Percentiles rank a stretch among this genome's conserved stretches.
phyloP scores from a whole-genome alignment of 306 rosid species.

The Acacia acuminata region DNA sequence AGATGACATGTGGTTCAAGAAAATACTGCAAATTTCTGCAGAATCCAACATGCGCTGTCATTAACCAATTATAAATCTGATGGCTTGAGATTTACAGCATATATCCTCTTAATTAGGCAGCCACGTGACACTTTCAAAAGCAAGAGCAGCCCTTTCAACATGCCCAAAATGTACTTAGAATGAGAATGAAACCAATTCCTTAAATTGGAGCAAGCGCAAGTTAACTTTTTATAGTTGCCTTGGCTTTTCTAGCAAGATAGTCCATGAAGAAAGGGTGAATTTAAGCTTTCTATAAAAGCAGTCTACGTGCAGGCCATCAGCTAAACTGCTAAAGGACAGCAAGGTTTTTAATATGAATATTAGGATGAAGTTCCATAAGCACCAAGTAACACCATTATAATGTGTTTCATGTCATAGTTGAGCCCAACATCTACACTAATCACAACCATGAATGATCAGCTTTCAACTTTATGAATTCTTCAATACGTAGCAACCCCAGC shows the following conservation, averaged over 20 bases:
- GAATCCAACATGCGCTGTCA: slow-evolving; percentile 8
- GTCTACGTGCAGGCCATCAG: background rate
- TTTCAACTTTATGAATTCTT: background rate
- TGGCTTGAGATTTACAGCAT: background rate
- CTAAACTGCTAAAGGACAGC: background rate
- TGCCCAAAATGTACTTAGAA: background rate
- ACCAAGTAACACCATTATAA: background rate
- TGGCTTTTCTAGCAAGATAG: background rate
- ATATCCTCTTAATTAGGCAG: too few species aligned
- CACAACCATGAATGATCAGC: background rate
- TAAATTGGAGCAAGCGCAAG: background rate
- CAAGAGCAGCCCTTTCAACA: background rate
- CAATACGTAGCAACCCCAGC: too few species aligned
- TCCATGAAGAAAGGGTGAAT: background rate
- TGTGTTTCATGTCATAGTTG: background rate
- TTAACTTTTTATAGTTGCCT: background rate
- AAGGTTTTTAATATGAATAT: background rate
- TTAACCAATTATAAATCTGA: background rate
- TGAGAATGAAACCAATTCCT: background rate
- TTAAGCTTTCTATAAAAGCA: background rate
- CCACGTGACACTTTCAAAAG: too few species aligned
- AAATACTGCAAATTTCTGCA: background rate
- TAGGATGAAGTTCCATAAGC: background rate
- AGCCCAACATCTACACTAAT: background rate
- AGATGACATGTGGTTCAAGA: slow-evolving; percentile 11